A percentile compares a stretch with the other conserved stretches of the same genome.
These are phyloP conservation scores for Echeveria elegans DNA, from an alignment of 164 flowering plant genomes.

Conservation along the genomic window DNA sequence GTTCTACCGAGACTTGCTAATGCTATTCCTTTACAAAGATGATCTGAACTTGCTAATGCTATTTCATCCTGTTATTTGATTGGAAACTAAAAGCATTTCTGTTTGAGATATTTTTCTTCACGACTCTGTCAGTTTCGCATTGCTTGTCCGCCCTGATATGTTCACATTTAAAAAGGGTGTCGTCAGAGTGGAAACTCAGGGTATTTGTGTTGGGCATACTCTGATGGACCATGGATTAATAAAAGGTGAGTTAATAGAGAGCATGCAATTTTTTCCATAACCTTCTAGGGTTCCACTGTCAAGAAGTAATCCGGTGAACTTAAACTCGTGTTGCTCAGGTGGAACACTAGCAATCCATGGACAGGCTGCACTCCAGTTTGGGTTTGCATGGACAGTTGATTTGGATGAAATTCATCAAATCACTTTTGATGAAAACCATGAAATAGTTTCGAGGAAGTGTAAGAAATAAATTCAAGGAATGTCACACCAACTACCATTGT, in stretches of 20 bases:
- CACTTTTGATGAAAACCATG: not conserved
- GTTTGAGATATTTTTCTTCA: not conserved
- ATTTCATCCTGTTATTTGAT: not conserved
- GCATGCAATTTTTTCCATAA: not conserved
- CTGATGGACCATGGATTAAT: not conserved
- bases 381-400: not conserved
- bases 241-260: not conserved
- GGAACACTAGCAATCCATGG: not conserved
- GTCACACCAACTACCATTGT: not conserved
- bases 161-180: not conserved
- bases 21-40: too few species aligned
- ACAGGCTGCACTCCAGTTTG: not conserved
- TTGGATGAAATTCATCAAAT: not conserved
- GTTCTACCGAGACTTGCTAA: not conserved
- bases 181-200: not conserved
- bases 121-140: not conserved
- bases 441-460: not conserved
- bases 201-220: not conserved
- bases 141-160: not conserved
- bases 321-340: not conserved
- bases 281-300: conserved; percentile 18
- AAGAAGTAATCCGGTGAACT: conserved; percentile 8
- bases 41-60: not conserved
- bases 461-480: not conserved
- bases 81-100: not conserved